Evolutionary conservation across 1,139 yeast genomes (phyloP).

Genomic region (Yamadazyma buinensis): DNA sequence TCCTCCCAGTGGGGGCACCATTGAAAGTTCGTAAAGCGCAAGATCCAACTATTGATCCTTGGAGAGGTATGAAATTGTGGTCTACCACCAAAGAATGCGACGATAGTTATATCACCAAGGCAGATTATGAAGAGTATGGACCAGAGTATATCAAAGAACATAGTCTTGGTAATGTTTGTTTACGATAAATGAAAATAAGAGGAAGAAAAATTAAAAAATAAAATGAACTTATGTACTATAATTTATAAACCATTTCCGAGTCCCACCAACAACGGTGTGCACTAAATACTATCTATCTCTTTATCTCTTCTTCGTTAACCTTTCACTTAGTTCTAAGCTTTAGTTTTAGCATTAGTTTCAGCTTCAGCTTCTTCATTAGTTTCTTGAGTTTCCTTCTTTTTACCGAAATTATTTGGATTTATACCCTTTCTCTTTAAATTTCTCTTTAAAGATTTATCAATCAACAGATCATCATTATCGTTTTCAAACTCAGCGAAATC

Average conservation of each 20-base stretch:
- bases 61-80: slow-evolving; percentile 95
- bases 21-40: slow-evolving; percentile 60
- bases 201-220: too few species aligned
- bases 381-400: slow-evolving; percentile 1
- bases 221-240: too few species aligned
- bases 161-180: slow-evolving; percentile 63
- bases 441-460: slow-evolving; percentile 70
- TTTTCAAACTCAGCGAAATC: slow-evolving; percentile 84
- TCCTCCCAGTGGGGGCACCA: slow-evolving; percentile 67
- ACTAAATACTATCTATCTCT: too few species aligned
- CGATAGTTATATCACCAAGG: slow-evolving; percentile 52
- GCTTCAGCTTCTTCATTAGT: neutral
- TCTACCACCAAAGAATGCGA: slow-evolving; percentile 47
- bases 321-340: too few species aligned
- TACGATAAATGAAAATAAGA: too few species aligned
- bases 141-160: slow-evolving; percentile 88
- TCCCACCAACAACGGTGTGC: too few species aligned
- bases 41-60: slow-evolving; percentile 75
- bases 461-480: slow-evolving; percentile 70
- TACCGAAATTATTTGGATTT: slow-evolving; percentile 57
- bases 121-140: slow-evolving; percentile 86
- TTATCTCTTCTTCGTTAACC: too few species aligned
- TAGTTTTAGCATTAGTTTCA: too few species aligned
- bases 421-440: slow-evolving; percentile 77
- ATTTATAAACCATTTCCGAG: too few species aligned